Base-by-base conservation (phyloP, 2,329 filamentous ascomycete genomes). In the Colletotrichum phormii region DNA sequence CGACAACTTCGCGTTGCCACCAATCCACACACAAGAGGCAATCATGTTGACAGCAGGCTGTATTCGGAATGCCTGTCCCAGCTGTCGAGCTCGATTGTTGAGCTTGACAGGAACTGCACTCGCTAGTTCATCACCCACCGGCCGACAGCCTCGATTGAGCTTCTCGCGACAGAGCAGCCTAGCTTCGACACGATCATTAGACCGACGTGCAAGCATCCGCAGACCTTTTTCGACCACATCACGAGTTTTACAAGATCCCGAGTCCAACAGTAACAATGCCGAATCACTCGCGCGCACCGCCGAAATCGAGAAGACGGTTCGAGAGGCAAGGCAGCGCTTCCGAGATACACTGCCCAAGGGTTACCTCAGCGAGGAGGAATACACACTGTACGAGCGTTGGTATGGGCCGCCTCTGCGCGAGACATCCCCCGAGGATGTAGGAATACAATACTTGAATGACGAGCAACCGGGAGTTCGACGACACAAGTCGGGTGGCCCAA, bases 391-490 rank as follows among this genome's bases (percentile, higher is more conserved):
- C 81, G 91, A 93, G 79, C 88, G 95, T 75, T 84, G 97, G 18
- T 98, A 97, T 80, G 96, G 95, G 1, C 86, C 91, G 42, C 94
- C 95, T 2, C 80, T 94, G 74, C 87, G 91, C 54, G 87, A 89
- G 64, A 92, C 90, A 2, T 81, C 78, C 8, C 86, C 89, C 1
- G 90, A 92, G 70, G 89, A 93, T 80, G 86, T 90, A 4, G 90
- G 83, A 31, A 87, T 84, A 73, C 82, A 85, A 1, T 73, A 83
- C 71, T 1, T 72, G 22, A 73, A 65, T 8, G 67, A 74, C 33
- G 26, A 51, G 2, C 18, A 31, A 5, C 61, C 70, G 12, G 18
- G 46, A 3, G 42, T 60, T 2, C 55, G 49, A 11, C 24, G n/a
- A 22, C 26, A 57, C n/a, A 61, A 60, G 3, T 54, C 67, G 4